A percentile compares a stretch with the other conserved stretches of the same genome.
Conservation (phyloP, 179 eudicot genomes). For the Gypsophila paniculata region DNA sequence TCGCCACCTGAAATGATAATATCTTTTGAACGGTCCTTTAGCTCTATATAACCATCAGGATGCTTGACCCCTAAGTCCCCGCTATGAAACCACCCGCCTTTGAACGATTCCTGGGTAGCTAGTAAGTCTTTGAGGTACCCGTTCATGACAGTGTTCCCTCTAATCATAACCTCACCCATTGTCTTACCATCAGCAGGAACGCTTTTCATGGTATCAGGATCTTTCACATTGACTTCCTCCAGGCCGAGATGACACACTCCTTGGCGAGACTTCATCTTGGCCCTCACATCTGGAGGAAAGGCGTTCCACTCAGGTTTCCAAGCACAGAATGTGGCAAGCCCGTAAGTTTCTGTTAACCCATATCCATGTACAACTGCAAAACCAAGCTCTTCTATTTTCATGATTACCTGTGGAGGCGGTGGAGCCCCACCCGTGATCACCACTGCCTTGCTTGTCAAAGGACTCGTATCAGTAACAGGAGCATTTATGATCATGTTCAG, state of each 20-base stretch:
- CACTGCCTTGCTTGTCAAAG: slow-evolving; percentile 44
- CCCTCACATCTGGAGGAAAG: slow-evolving; percentile 37
- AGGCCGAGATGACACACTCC: slow-evolving; percentile 55
- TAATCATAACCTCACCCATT: slow-evolving; percentile 78
- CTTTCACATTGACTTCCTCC: slow-evolving; percentile 65
- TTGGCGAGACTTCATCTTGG: slow-evolving; percentile 61
- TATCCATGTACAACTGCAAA: slow-evolving; percentile 57
- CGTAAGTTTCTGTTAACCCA: slow-evolving; percentile 75
- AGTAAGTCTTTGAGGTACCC: slow-evolving; percentile 57
- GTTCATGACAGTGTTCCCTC: slow-evolving; percentile 80
- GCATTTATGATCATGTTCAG: slow-evolving; percentile 64
- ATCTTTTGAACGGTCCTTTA: slow-evolving; percentile 72
- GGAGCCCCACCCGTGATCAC: slow-evolving; percentile 80
- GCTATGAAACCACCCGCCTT: slow-evolving; percentile 66
- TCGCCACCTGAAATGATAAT: slow-evolving; percentile 82
- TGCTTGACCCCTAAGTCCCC: slow-evolving; percentile 78
- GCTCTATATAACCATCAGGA: slow-evolving; percentile 62
- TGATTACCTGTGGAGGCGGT: slow-evolving; percentile 59
- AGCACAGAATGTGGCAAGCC: slow-evolving; percentile 63
- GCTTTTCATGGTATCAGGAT: slow-evolving; percentile 57
- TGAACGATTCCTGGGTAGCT: slow-evolving; percentile 59
- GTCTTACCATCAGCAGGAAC: slow-evolving; percentile 72
- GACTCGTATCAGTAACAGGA: slow-evolving; percentile 31
- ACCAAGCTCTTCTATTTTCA: slow-evolving; percentile 66
- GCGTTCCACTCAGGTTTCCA: slow-evolving; percentile 85